These are phyloP conservation scores for Citrus trifoliata DNA, from an alignment of 345 rosid species.

Conservation along the genomic window DNA sequence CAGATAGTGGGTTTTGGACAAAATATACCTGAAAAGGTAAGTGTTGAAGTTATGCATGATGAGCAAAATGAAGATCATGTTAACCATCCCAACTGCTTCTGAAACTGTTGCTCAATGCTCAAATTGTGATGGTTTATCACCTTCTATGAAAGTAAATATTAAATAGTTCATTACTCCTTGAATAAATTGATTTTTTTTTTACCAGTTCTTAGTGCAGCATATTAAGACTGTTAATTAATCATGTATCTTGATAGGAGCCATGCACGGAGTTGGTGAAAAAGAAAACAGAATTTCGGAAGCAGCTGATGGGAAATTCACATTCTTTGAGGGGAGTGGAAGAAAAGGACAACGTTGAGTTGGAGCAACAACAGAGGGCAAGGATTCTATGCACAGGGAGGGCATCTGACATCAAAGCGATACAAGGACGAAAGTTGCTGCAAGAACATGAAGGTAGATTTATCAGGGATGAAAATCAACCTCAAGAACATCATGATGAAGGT, in stretches of 20 bases:
- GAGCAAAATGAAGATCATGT: not conserved
- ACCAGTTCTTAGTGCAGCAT: not conserved
- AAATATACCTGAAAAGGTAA: not conserved
- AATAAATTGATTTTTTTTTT: not conserved
- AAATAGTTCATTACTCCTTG: not conserved
- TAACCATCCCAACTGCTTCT: constrained; percentile 4
- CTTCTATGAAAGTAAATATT: not conserved
- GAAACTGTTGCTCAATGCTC: not conserved
- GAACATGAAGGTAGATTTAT: not conserved
- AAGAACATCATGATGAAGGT: not conserved
- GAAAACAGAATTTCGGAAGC: not conserved
- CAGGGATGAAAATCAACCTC: not conserved
- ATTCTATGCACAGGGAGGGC: not conserved
- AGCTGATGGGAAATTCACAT: not conserved
- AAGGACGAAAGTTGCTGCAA: not conserved
- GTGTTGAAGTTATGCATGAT: not conserved
- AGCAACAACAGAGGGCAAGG: not conserved
- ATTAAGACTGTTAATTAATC: not conserved
- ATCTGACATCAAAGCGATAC: not conserved
- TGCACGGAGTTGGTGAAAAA: not conserved
- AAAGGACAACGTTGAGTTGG: not conserved
- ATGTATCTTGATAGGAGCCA: not conserved
- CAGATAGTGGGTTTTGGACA: not conserved
- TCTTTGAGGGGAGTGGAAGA: not conserved
- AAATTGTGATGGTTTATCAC: constrained; percentile 1